Conservation (phyloP, 2,329 filamentous ascomycete species). For the Colletotrichum sp. region DNA sequence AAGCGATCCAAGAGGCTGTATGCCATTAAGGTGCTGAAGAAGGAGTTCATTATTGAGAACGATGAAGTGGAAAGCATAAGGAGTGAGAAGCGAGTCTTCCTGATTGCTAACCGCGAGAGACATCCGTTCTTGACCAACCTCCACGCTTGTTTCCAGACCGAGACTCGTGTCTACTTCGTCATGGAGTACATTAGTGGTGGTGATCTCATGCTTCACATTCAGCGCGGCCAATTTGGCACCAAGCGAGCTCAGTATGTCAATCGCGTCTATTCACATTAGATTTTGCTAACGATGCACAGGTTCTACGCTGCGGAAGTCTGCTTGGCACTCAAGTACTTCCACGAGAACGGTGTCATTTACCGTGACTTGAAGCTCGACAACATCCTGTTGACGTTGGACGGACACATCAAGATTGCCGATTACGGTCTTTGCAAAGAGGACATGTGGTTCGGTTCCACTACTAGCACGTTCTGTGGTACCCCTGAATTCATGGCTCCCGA, state of each 20-base stretch:
- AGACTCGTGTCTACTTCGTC: slow-evolving; percentile 97
- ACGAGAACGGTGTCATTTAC: slow-evolving; percentile 99
- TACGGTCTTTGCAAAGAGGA: slow-evolving; percentile 99
- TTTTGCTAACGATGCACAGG: slow-evolving; percentile 44
- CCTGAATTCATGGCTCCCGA: slow-evolving; percentile 99
- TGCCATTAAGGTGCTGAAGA: slow-evolving; percentile 98
- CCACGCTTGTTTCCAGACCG: slow-evolving; percentile 98
- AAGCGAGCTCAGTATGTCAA: slow-evolving; percentile 86
- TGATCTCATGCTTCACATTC: slow-evolving; percentile 98
- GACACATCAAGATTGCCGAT: slow-evolving; percentile 98
- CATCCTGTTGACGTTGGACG: slow-evolving; percentile 91
- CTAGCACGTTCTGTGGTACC: slow-evolving; percentile 98
- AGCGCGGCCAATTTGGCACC: slow-evolving; percentile 92
- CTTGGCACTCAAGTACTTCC: slow-evolving; percentile 97
- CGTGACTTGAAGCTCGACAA: slow-evolving; percentile 94
- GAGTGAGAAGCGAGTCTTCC: slow-evolving; percentile 96
- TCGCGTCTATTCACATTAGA: neutral
- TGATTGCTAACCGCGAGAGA: slow-evolving; percentile 95
- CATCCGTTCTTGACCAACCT: slow-evolving; percentile 95
- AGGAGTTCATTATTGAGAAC: slow-evolving; percentile 99
- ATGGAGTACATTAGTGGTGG: slow-evolving; percentile 99
- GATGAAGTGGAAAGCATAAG: slow-evolving; percentile 98
- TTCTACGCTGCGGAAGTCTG: slow-evolving; percentile 99
- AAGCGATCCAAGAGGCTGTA: slow-evolving; percentile 92
- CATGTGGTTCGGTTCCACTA: slow-evolving; percentile 98